Base-by-base conservation (phyloP, 2,329 filamentous ascomycete genomes). In the Sclerotinia subarctica region DNA sequence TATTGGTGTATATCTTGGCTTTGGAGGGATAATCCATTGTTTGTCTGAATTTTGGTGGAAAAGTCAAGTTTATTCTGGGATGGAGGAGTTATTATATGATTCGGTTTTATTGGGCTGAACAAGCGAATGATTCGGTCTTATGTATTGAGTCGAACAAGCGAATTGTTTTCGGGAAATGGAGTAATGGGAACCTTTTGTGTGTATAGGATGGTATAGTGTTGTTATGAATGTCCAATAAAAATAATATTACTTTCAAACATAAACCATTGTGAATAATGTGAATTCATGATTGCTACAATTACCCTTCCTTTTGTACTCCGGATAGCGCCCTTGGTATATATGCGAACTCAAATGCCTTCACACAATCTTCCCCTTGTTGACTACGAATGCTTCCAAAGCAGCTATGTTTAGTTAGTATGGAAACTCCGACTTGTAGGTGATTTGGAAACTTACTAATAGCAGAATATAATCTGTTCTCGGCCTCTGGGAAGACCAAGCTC, bases 401-500 rank as follows among this genome's bases (percentile, higher is more conserved):
- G 92, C 90, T 86, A 72, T 46, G 44, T 59, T 19, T 42, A 42
- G 66, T 73, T 66, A 74, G 72, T 38, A 69, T 19, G 21, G 6
- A 38, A 52, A 44, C n/a, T 38, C 17, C 24, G 26, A 26, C 13
- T 42, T 29, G 13, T 42, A 17, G 59, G 24, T 11, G 59, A 24
- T 24, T 19, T 38, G 35, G 54, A 7, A 57, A 85, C 87, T 80
- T 80, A 89, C 89, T 83, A 74, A 96, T 88, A 56, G 93, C 94
- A 72, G 93, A 90, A 91, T 93, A 99, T 47, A 99, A 79, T 72
- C 95, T 88, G 78, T 99, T 99, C 81, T 98, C 94, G 0, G 93
- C 95, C 80, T 99, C 95, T 2, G 87, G 88, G 81, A 97, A 99
- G 5, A 98, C 95, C 35, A 99, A 82, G 51, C 92, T 96, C 75